Evolutionary conservation across 139 green algal species (phyloP).

Genomic region (Penium margaritaceum): DNA sequence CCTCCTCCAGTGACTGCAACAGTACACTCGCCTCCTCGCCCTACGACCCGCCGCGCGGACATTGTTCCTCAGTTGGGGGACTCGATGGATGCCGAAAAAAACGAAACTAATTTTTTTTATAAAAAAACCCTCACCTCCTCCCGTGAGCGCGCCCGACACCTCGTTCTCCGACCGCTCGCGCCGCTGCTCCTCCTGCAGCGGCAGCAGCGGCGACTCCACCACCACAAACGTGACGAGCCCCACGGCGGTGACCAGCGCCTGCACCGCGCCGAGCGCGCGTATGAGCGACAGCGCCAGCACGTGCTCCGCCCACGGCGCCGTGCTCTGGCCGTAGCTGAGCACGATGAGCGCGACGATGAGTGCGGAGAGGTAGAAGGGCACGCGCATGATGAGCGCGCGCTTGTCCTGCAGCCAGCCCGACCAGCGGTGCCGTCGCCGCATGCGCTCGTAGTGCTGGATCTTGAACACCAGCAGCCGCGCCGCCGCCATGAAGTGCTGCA

Average conservation of each 20-base stretch:
- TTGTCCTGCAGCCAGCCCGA: slow-evolving; percentile 3
- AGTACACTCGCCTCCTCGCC: too few relatives aligned
- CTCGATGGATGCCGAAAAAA: neutral
- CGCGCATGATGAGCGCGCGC: slow-evolving; percentile 8
- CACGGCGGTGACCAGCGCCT: neutral
- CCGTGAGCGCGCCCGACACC: too few relatives aligned
- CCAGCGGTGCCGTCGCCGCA: slow-evolving; percentile 8
- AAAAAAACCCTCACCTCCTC: too few relatives aligned
- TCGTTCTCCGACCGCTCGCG: too few relatives aligned
- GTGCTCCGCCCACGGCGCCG: neutral
- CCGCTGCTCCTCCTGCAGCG: neutral
- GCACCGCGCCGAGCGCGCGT: slow-evolving; percentile 2
- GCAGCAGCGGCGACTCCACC: slow-evolving; percentile 20
- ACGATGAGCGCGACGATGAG: slow-evolving; percentile 20
- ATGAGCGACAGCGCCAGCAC: slow-evolving; percentile 4
- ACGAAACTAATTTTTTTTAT: too few relatives aligned
- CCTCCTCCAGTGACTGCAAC: too few relatives aligned
- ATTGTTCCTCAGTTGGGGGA: slow-evolving; percentile 1
- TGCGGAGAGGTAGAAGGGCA: slow-evolving; percentile 13
- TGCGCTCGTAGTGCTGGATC: slow-evolving; percentile 24
- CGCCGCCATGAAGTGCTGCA: slow-evolving; percentile 23
- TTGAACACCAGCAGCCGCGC: slow-evolving; percentile 11
- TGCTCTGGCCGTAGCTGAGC: slow-evolving; percentile 24
- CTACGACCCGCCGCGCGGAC: too few relatives aligned
- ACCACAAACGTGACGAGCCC: neutral